Evolutionary conservation across 805 yeast species (phyloP).

Genomic region (Henningerozyma blattae): DNA sequence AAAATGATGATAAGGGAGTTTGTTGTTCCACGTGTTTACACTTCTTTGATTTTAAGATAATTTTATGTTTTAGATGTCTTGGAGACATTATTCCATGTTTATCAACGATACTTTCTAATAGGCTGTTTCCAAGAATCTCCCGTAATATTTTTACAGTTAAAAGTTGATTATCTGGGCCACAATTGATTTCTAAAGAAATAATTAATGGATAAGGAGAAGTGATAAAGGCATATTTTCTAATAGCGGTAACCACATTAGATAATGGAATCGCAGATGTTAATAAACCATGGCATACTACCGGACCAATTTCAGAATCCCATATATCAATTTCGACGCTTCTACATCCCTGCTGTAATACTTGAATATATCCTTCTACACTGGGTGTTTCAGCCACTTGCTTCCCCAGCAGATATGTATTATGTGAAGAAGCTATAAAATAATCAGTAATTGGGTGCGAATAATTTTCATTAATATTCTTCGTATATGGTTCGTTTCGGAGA

Average conservation of each 20-base stretch:
- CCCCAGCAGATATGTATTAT: slow-evolving; percentile 84
- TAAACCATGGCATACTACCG: slow-evolving; percentile 87
- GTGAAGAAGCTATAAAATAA: slow-evolving; percentile 86
- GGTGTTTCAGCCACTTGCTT: slow-evolving; percentile 80
- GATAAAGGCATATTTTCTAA: slow-evolving; percentile 81
- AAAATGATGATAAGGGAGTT: slow-evolving; percentile 7
- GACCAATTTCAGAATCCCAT: slow-evolving; percentile 80
- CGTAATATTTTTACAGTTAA: slow-evolving; percentile 41
- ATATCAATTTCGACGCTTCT: slow-evolving; percentile 90
- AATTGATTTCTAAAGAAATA: slow-evolving; percentile 75
- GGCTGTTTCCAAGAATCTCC: slow-evolving; percentile 21
- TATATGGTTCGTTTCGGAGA: slow-evolving; percentile 22
- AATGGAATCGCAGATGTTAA: slow-evolving; percentile 67
- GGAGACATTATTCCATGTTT: slow-evolving; percentile 55
- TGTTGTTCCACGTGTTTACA: slow-evolving; percentile 13
- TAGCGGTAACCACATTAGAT: slow-evolving; percentile 53
- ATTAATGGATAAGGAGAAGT: slow-evolving; percentile 78
- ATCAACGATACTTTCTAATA: slow-evolving; percentile 4
- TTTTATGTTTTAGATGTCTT: slow-evolving; percentile 49
- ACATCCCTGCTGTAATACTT: slow-evolving; percentile 84
- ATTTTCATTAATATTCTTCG: slow-evolving; percentile 22
- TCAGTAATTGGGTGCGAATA: slow-evolving; percentile 62
- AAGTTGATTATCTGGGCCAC: slow-evolving; percentile 57
- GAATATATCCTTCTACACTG: slow-evolving; percentile 79
- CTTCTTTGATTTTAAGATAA: slow-evolving; percentile 71